Conservation (phyloP, 2,329 filamentous ascomycete genomes). For the Elsinoe ampelina region DNA sequence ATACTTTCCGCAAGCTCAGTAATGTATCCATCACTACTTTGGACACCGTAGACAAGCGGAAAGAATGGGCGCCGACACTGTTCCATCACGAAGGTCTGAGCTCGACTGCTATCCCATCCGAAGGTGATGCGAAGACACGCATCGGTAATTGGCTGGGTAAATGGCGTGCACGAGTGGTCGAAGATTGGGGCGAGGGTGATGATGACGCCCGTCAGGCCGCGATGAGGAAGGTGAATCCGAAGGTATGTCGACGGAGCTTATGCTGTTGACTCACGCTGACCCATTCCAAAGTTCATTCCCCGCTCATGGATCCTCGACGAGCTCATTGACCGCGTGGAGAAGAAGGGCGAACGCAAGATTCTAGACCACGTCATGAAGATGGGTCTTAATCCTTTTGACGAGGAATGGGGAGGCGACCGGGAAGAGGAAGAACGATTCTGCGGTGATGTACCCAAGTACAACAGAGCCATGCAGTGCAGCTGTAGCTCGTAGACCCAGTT, state of each 20-base stretch:
- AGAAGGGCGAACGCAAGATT: conserved; percentile 70
- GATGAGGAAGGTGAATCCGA: conserved; percentile 87
- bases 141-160: conserved; percentile 72
- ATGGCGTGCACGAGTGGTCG: conserved; percentile 61
- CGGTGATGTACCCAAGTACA: conserved; percentile 69
- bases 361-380: conserved; percentile 71
- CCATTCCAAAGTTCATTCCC: conserved; percentile 58
- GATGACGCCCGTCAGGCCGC: conserved; percentile 50
- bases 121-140: conserved; percentile 55
- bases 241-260: conserved; percentile 33
- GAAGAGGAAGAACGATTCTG: conserved; percentile 76
- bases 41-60: conserved; percentile 53
- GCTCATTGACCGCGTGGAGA: conserved; percentile 80
- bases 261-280: neutral
- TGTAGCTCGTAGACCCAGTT: conserved; percentile 63
- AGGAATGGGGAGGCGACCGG: conserved; percentile 58
- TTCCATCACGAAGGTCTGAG: conserved; percentile 68
- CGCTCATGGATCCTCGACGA: conserved; percentile 90
- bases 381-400: conserved; percentile 74
- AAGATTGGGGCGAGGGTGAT: conserved; percentile 61
- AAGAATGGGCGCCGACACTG: conserved; percentile 60
- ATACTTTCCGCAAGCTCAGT: conserved; percentile 78
- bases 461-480: conserved; percentile 83
- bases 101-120: conserved; percentile 45
- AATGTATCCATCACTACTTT: conserved; percentile 53